Evolutionary conservation across 805 yeast genomes (phyloP), one percentile per base, ranked within the genome.

Genomic region (Nakazawaea ernobii): DNA sequence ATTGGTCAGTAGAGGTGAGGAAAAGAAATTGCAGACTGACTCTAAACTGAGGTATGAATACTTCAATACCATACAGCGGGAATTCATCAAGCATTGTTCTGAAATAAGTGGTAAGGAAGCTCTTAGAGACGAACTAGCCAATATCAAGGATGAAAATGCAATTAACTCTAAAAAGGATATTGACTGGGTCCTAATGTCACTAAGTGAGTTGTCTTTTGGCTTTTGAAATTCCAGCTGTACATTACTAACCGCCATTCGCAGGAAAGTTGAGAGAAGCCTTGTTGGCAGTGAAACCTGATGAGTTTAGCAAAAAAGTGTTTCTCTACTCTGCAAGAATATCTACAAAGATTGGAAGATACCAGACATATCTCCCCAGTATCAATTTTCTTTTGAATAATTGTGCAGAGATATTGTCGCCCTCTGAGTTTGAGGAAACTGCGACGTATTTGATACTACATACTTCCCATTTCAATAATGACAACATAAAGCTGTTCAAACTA

Each of bases 1-100:
- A 0, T 64, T 79, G 43, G 60, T 81, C 7, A 82, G 87, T 52
- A 64, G 88, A 48, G 86, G 87, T 1, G 82, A 75, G 39, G 81
- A 75, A 47, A 58, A 57, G 44, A 58, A 75, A 35, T 65, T 83
- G 37, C 80, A 74, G 54, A 55, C 61, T 4, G 73, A 74, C 54
- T 66, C 66, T 3, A 43, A 48, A 4, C 75, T 72, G 8, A 63
- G 86, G 53, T 56, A 53, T 6, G 59, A 59, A 28, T 70, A 68
- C 44, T 75, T 74, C 54, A 53, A 59, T 2, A 52, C 60, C 33
- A 71, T 80, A 2, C 57, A 69, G 28, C 39, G 46, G 10, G 58
- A 65, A 15, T 61, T 62, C 49, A 46, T 53, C 29, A 36, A 60
- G 43, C 58, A 69, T 58, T 65, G 76, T 61, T 42, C 53, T 56